Evolutionary conservation across 805 yeast species (phyloP).

Genomic region (Yamadazyma laniorum): DNA sequence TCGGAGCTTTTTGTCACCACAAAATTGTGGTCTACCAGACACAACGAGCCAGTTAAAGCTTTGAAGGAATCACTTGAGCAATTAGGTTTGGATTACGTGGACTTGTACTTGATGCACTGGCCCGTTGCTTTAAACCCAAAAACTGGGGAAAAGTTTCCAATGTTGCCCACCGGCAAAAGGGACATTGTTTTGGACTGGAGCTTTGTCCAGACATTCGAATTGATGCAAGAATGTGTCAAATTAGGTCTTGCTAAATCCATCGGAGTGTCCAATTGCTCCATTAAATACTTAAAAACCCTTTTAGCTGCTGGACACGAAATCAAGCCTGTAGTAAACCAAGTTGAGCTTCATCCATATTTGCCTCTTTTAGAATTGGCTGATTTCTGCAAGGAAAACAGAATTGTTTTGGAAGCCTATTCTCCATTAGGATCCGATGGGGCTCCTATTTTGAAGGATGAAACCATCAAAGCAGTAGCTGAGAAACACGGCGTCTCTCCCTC

Average conservation of each 20-base stretch:
- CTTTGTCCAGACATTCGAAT: constrained; percentile 26
- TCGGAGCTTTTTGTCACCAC: constrained; percentile 76
- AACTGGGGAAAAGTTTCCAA: constrained; percentile 57
- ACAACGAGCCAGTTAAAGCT: constrained; percentile 49
- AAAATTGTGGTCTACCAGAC: constrained; percentile 83
- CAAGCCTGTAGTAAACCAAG: constrained; percentile 34
- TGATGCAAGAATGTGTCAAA: constrained; percentile 18
- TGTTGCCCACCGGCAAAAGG: constrained; percentile 29
- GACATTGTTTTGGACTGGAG: constrained; percentile 22
- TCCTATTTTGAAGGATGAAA: constrained; percentile 46
- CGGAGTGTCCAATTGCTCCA: constrained; percentile 35
- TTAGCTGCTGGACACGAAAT: constrained; percentile 29
- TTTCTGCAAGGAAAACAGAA: constrained; percentile 49
- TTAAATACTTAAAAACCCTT: constrained; percentile 24
- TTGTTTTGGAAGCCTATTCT: constrained; percentile 71
- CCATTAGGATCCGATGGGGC: constrained; percentile 57
- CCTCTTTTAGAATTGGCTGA: constrained; percentile 65
- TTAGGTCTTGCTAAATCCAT: constrained; percentile 20
- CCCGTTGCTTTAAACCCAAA: constrained; percentile 83
- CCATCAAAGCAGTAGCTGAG: constrained; percentile 42
- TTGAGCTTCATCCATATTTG: constrained; percentile 42
- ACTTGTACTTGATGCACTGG: constrained; percentile 82
- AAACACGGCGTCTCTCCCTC: constrained; percentile 45
- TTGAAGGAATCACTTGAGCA: constrained; percentile 63
- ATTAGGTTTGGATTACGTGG: constrained; percentile 72